Conservation (phyloP, 2,329 filamentous ascomycete genomes). For the Phialocephala subalpina region DNA sequence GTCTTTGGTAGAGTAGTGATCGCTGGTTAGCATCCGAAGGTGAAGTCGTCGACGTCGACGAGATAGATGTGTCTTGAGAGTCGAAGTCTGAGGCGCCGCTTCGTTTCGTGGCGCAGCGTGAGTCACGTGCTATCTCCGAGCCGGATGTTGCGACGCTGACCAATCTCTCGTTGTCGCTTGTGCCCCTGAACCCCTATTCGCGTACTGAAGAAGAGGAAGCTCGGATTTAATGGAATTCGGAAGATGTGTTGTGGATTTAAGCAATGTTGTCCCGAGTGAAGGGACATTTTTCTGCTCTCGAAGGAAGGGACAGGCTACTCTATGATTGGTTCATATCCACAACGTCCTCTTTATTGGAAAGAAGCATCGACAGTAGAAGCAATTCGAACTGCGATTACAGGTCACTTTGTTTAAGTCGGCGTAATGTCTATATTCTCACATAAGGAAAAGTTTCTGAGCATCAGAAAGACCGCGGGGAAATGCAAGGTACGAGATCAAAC, state of each 20-base stretch:
- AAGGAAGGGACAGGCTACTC: background rate
- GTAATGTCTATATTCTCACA: too few species aligned
- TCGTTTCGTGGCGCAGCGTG: background rate
- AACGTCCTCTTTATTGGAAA: background rate
- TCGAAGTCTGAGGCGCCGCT: background rate
- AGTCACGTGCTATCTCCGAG: too few species aligned
- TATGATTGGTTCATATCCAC: background rate
- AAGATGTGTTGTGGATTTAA: background rate
- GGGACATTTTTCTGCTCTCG: background rate
- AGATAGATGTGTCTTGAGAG: background rate
- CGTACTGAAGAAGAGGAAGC: background rate
- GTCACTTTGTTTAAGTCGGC: too few species aligned
- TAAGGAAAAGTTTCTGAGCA: too few species aligned
- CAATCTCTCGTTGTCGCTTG: background rate
- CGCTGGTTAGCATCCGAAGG: background rate
- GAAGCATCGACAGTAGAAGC: background rate
- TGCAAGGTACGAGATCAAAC: background rate
- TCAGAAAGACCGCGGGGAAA: constrained; percentile 1
- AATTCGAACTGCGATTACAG: background rate
- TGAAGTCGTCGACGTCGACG: background rate
- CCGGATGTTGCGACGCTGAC: background rate
- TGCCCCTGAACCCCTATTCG: background rate
- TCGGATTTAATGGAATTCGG: background rate
- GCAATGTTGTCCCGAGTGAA: background rate
- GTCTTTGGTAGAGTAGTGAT: background rate